Conservation (phyloP, 768 basidiomycete genomes). For the Rhizopogon rudus region DNA sequence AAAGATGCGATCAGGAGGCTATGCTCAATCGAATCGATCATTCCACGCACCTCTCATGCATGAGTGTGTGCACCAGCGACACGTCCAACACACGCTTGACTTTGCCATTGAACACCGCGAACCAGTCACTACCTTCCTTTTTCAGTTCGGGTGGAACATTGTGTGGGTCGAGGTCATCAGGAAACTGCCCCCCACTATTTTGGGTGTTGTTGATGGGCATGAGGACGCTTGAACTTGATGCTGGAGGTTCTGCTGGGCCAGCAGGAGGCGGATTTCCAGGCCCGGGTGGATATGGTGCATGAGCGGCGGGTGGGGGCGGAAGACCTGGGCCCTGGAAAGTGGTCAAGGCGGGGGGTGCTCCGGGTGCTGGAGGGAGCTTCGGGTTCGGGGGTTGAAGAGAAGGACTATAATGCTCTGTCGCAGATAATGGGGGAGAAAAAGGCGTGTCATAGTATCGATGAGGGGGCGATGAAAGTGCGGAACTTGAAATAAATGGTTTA, state of each 20-base stretch:
- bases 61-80: constrained; percentile 72
- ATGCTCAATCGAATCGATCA: constrained; percentile 2
- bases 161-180: constrained; percentile 19
- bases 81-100: constrained; percentile 46
- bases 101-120: constrained; percentile 48
- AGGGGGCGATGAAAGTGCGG: constrained; percentile 26
- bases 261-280: constrained; percentile 29
- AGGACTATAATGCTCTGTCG: constrained; percentile 30
- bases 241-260: constrained; percentile 17
- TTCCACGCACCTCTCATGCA: constrained; percentile 73
- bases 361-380: constrained; percentile 26
- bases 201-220: constrained; percentile 22
- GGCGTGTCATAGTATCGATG: constrained; percentile 23
- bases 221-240: constrained; percentile 17
- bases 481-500: constrained; percentile 25
- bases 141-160: constrained; percentile 12
- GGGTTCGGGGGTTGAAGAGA: constrained; percentile 34
- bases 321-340: constrained; percentile 32
- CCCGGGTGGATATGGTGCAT: constrained; percentile 25
- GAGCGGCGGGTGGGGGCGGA: constrained; percentile 28
- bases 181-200: constrained; percentile 26
- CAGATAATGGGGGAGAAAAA: constrained; percentile 20
- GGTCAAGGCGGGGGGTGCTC: constrained; percentile 21
- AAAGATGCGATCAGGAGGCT: not conserved
- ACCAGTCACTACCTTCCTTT: constrained; percentile 50